Evolutionary conservation across 208 protist genomes (phyloP).

Genomic region (Acanthamoeba quina): DNA sequence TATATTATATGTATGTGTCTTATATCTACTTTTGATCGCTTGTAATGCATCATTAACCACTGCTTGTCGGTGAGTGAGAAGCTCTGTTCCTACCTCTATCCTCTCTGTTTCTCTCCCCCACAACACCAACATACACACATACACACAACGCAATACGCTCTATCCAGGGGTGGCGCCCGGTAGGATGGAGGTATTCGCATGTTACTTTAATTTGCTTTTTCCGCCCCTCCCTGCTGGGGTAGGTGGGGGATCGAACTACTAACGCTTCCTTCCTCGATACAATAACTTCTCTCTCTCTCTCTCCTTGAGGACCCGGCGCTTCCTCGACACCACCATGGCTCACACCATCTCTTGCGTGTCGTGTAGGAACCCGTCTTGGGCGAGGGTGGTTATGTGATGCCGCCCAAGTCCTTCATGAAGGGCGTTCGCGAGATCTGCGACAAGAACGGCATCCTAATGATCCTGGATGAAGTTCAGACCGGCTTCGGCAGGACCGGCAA

Average conservation of each 20-base stretch:
- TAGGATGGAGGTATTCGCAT: slow-evolving; percentile 21
- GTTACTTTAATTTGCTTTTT: background rate
- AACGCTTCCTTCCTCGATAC: background rate
- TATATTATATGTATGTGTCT: background rate
- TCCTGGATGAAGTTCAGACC: slow-evolving; percentile 85
- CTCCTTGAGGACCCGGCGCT: background rate
- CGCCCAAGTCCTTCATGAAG: slow-evolving; percentile 66
- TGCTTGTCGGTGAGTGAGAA: slow-evolving; percentile 19
- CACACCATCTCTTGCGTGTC: background rate
- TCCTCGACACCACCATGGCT: background rate
- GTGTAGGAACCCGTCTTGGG: slow-evolving; percentile 80
- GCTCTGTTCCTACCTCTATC: background rate
- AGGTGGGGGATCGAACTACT: background rate
- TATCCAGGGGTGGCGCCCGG: slow-evolving; percentile 33
- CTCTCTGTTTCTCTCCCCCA: slow-evolving; percentile 24
- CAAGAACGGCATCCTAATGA: slow-evolving; percentile 59
- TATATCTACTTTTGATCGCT: background rate
- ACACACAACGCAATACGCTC: background rate
- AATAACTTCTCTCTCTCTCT: background rate
- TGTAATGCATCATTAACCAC: slow-evolving; percentile 33
- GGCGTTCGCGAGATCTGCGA: slow-evolving; percentile 59
- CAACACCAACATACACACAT: background rate
- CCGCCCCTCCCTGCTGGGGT: background rate
- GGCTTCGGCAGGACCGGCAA: slow-evolving; percentile 85
- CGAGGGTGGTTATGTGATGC: slow-evolving; percentile 69